phyloP scores from a whole-genome alignment of 2,329 filamentous ascomycete genomes.

The Cladorrhinum sp. region DNA sequence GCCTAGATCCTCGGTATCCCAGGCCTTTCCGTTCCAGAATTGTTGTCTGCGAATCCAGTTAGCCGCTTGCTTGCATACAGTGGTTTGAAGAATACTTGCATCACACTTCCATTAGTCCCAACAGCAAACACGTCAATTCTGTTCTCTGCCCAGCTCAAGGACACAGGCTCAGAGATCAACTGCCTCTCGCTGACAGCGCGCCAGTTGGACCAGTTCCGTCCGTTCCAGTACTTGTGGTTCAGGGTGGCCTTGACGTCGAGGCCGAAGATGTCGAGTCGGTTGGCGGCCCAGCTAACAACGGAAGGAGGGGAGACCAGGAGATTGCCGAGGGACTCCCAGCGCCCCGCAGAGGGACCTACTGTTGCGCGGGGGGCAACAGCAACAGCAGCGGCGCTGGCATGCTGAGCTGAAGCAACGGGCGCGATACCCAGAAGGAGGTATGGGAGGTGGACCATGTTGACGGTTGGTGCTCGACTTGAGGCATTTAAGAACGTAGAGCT shows the following conservation, averaged over 20 bases:
- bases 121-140: slow-evolving; percentile 10
- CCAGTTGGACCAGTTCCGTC: slow-evolving; percentile 11
- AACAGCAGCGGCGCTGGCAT: not conserved
- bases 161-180: slow-evolving; percentile 1
- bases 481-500: not conserved
- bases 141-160: slow-evolving; percentile 5
- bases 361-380: slow-evolving; percentile 3
- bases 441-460: not conserved
- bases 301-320: slow-evolving; percentile 8
- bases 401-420: not conserved
- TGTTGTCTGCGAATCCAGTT: not conserved
- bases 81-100: too few species aligned
- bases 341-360: slow-evolving; percentile 2
- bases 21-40: not conserved
- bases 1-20: not conserved
- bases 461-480: not conserved
- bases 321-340: slow-evolving; percentile 20
- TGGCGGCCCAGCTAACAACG: slow-evolving; percentile 11
- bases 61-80: too few species aligned
- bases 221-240: slow-evolving; percentile 16
- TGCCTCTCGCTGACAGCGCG: slow-evolving; percentile 5
- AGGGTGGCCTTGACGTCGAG: slow-evolving; percentile 9
- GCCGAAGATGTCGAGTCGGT: slow-evolving; percentile 16
- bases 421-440: not conserved
- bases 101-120: slow-evolving; percentile 1